Evolutionary conservation across 345 rosid species (phyloP).

Genomic region (Citrus sinensis): DNA sequence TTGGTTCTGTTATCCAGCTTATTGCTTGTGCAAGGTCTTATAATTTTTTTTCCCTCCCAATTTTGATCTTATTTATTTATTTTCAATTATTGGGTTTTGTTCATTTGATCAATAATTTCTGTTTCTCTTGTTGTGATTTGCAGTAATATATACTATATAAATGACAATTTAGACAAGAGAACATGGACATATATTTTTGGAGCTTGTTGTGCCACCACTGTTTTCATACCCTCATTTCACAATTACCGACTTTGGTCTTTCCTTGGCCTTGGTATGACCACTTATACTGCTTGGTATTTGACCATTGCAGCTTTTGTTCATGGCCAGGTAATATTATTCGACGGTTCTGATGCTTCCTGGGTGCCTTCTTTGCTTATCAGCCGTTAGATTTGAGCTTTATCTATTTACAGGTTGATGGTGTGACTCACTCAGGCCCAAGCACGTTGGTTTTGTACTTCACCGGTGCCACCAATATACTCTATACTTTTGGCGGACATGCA

Average conservation of each 20-base stretch:
- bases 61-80: too few species aligned
- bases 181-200: conserved; percentile 93
- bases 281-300: conserved; percentile 89
- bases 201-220: conserved; percentile 83
- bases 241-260: conserved; percentile 88
- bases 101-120: conserved; percentile 5
- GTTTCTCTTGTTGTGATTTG: conserved; percentile 4
- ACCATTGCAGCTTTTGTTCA: conserved; percentile 57
- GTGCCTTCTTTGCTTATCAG: background rate
- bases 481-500: conserved; percentile 91
- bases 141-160: conserved; percentile 82
- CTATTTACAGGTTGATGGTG: conserved; percentile 47
- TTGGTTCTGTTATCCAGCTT: conserved; percentile 86
- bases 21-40: conserved; percentile 77
- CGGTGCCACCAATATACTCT: conserved; percentile 84
- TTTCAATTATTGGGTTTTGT: conserved; percentile 2
- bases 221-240: conserved; percentile 78
- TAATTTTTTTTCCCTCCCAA: background rate
- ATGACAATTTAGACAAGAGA: conserved; percentile 76
- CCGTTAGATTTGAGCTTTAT: background rate
- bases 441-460: conserved; percentile 72
- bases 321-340: conserved; percentile 48
- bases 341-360: background rate
- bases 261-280: conserved; percentile 82
- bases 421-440: conserved; percentile 58